Conservation (phyloP, 805 yeast species). For the Lachancea meyersii region DNA sequence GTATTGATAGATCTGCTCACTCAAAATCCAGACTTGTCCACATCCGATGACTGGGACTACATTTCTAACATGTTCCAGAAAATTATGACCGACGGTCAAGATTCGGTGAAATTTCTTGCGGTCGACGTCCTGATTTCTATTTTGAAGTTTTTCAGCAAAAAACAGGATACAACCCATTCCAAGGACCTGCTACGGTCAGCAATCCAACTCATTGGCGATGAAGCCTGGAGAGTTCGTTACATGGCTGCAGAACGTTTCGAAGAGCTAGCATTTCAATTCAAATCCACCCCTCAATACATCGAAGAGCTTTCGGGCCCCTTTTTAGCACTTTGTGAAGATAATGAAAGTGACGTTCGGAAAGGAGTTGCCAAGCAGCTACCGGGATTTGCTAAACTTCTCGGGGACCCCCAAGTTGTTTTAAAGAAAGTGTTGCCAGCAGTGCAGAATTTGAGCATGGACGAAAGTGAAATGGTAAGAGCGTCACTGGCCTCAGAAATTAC, state of each 20-base stretch:
- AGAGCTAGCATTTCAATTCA: constrained; percentile 59
- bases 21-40: constrained; percentile 39
- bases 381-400: constrained; percentile 52
- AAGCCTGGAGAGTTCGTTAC: constrained; percentile 97
- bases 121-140: constrained; percentile 85
- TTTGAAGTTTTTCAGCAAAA: constrained; percentile 56
- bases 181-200: constrained; percentile 60
- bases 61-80: constrained; percentile 77
- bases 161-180: constrained; percentile 52
- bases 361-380: constrained; percentile 92
- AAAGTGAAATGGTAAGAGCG: constrained; percentile 87
- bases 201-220: constrained; percentile 70
- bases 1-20: constrained; percentile 55
- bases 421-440: constrained; percentile 76
- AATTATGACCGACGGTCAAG: constrained; percentile 81
- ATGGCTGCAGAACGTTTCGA: constrained; percentile 95
- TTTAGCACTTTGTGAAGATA: constrained; percentile 74
- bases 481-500: constrained; percentile 87
- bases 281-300: constrained; percentile 48
- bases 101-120: constrained; percentile 84
- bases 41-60: constrained; percentile 65
- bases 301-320: constrained; percentile 52
- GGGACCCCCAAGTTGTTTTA: constrained; percentile 46
- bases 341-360: constrained; percentile 94
- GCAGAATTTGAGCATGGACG: constrained; percentile 78